Base-by-base conservation (phyloP, 208 protist species). In the Crithidia fasciculata region DNA sequence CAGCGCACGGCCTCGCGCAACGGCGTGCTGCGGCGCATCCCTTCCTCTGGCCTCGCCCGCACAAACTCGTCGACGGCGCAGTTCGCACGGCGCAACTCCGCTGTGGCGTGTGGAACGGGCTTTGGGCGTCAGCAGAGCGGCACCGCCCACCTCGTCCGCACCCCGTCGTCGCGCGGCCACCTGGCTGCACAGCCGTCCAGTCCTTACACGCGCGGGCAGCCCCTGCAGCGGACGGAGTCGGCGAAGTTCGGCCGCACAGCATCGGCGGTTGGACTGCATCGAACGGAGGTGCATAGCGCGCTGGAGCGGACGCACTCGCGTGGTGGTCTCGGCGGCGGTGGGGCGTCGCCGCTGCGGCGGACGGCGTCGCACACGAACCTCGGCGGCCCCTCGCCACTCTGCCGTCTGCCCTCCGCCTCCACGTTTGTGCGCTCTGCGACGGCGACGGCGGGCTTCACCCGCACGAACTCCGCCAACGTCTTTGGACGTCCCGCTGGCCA, bases 81-180 rank as follows among this genome's bases (percentile, higher is more conserved):
- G 47, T 72, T 81, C 28, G 57, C 54, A 3, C 68, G 76, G 44
- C 72, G 45, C 15, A 52, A 39, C 8, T 74, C 74, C 3, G 67
- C 68, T 18, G 41, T 41, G 16, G 65, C 5, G 44, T 6, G 8
- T 18, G 57, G 43, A 2, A 8, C 37, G 5, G 49, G 37, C 47
- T 80, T 80, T 40, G 74, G 40, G 9, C 74, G 74, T 2, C 39
- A 54, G 39, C 54, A 80, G 61, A 80, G 74, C 68, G 45, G 39
- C 41, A 60, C 68, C 5, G 47, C 62, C 40, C 67, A 64, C 28
- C 54, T 65, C 49, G 53, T 36, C 16, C 47, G 60, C 40, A 74
- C 45, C 2, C 68, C 74, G 47, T 70, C 60, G 18, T 61, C 63
- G 4, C 67, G 61, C 36, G 41, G 16, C 28, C 68, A 47, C 10